phyloP scores from a whole-genome alignment of 257 asterid genomes.

The Fraxinus cuspidata region DNA sequence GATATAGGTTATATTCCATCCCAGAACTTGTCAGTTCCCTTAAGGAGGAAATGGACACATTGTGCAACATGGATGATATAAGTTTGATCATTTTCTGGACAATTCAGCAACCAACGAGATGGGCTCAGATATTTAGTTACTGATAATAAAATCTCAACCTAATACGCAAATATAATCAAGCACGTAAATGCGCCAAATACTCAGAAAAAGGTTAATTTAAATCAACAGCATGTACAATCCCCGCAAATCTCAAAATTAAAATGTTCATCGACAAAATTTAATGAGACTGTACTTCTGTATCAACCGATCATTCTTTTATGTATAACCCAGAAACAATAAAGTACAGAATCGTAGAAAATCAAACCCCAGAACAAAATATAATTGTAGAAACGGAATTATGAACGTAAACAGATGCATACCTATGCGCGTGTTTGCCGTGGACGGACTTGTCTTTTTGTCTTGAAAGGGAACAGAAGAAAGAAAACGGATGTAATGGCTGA shows the following conservation, averaged over 20 bases:
- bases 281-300: slow-evolving; percentile 17
- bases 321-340: slow-evolving; percentile 13
- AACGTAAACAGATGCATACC: slow-evolving; percentile 11
- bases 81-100: slow-evolving; percentile 8
- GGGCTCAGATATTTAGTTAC: neutral
- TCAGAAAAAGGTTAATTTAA: slow-evolving; percentile 3
- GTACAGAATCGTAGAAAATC: slow-evolving; percentile 12
- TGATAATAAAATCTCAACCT: slow-evolving; percentile 11
- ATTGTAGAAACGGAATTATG: slow-evolving; percentile 15
- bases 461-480: slow-evolving; percentile 11
- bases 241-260: slow-evolving; percentile 15
- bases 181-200: slow-evolving; percentile 15
- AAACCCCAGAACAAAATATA: slow-evolving; percentile 17
- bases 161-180: slow-evolving; percentile 19
- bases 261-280: slow-evolving; percentile 18
- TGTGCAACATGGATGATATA: slow-evolving; percentile 20
- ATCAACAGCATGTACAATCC: neutral
- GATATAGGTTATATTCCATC: neutral
- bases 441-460: slow-evolving; percentile 30
- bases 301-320: slow-evolving; percentile 29
- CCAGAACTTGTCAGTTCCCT: slow-evolving; percentile 20
- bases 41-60: slow-evolving; percentile 12
- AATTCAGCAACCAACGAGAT: slow-evolving; percentile 3
- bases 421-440: slow-evolving; percentile 2
- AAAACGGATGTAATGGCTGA: slow-evolving; percentile 28